phyloP scores from a whole-genome alignment of 202 grass and related monocot species.

The Schoenoplectus tabernaemontani region DNA sequence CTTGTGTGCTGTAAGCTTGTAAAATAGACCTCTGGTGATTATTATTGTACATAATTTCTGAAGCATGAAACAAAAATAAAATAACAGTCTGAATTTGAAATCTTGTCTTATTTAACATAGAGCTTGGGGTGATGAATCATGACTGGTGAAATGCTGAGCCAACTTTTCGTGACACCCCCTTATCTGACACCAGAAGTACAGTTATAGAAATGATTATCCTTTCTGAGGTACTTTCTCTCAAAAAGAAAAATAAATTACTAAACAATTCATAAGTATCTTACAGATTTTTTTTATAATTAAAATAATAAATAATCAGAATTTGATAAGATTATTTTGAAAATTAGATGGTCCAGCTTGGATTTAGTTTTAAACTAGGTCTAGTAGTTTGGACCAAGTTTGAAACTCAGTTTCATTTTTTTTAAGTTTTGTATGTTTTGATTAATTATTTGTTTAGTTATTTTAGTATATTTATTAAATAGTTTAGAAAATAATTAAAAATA shows the following conservation, averaged over 20 bases:
- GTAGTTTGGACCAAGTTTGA: too few relatives aligned
- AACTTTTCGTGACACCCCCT: neutral
- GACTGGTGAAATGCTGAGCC: neutral
- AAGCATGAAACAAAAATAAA: neutral
- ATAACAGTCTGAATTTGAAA: neutral
- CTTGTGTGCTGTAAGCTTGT: too few relatives aligned
- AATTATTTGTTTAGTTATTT: too few relatives aligned
- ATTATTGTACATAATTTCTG: neutral
- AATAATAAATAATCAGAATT: too few relatives aligned
- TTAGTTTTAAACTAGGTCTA: too few relatives aligned
- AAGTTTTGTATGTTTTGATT: too few relatives aligned
- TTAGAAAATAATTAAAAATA: too few relatives aligned
- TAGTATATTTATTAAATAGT: too few relatives aligned
- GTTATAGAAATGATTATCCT: constrained; percentile 4
- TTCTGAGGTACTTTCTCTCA: neutral
- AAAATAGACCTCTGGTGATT: neutral
- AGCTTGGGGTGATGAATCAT: neutral
- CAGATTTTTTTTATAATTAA: too few relatives aligned
- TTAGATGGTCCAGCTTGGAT: neutral
- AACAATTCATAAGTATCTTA: neutral
- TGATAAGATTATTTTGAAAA: too few relatives aligned
- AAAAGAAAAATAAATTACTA: neutral
- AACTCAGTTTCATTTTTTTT: too few relatives aligned
- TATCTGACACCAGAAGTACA: neutral
- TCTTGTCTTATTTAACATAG: neutral